Conservation (phyloP, 192 early-diverging fungal genomes). For the Coemansia sp. region DNA sequence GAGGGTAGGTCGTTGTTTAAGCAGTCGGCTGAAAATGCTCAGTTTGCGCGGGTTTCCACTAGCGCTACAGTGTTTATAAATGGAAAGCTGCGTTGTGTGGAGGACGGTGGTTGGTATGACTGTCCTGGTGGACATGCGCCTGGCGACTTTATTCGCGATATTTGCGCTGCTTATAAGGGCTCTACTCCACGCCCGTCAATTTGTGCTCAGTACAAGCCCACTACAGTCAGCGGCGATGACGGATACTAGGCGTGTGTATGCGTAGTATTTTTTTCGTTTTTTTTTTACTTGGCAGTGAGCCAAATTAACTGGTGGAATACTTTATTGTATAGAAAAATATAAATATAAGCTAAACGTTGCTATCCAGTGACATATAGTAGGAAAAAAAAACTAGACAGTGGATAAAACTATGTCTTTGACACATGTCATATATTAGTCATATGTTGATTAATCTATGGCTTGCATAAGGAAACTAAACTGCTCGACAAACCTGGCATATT, state of each 20-base stretch:
- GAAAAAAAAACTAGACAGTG: no score
- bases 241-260: not conserved
- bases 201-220: slow-evolving; percentile 35
- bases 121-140: slow-evolving; percentile 38
- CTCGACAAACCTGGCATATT: no score
- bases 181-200: slow-evolving; percentile 33
- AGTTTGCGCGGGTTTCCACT: slow-evolving; percentile 52
- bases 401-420: no score
- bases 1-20: slow-evolving; percentile 56
- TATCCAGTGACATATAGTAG: no score
- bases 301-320: not conserved
- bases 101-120: slow-evolving; percentile 62
- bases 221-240: not conserved
- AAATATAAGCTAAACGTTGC: no score
- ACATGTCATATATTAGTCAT: no score
- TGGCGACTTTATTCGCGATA: slow-evolving; percentile 52
- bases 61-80: slow-evolving; percentile 68
- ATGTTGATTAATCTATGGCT: no score
- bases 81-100: slow-evolving; percentile 62
- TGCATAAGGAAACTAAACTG: no score
- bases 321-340: no score
- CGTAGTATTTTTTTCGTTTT: not conserved
- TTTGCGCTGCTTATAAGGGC: slow-evolving; percentile 48
- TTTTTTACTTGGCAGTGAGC: not conserved
- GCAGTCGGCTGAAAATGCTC: slow-evolving; percentile 54